A percentile compares a stretch with the other conserved stretches of the same genome.
These are phyloP conservation scores for Fraxinus cuspidata DNA, from an alignment of 257 asterid species.

Conservation along the genomic window DNA sequence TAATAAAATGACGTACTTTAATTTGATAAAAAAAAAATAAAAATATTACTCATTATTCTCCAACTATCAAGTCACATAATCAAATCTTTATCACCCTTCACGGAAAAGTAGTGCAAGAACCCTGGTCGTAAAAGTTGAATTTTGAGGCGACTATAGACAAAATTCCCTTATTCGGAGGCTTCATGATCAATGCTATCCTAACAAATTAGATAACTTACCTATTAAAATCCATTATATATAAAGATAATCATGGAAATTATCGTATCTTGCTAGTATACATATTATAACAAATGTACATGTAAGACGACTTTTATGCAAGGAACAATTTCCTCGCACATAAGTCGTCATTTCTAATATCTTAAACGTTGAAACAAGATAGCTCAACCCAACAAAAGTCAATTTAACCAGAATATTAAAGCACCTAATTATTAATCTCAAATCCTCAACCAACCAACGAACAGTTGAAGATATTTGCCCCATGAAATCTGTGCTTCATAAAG, in stretches of 20 bases:
- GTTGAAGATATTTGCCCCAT: constrained; percentile 26
- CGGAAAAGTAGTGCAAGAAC: background rate
- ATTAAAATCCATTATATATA: too few species aligned
- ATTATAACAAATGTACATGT: too few species aligned
- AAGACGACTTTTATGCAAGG: too few species aligned
- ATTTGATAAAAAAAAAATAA: background rate
- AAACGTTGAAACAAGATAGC: too few species aligned
- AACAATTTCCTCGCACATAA: too few species aligned
- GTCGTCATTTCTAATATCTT: too few species aligned
- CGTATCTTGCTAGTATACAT: too few species aligned
- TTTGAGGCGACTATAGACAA: background rate
- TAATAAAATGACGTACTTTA: background rate
- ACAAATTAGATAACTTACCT: too few species aligned
- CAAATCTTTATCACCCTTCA: too few species aligned
- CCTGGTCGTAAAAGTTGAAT: background rate
- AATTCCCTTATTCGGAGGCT: too few species aligned
- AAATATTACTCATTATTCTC: background rate
- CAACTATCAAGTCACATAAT: background rate
- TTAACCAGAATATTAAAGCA: constrained; percentile 3
- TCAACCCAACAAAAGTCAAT: background rate
- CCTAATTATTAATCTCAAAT: background rate
- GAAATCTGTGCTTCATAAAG: constrained; percentile 25
- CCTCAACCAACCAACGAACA: constrained; percentile 34
- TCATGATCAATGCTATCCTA: too few species aligned
- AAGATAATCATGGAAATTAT: too few species aligned